These are phyloP conservation scores for Metschnikowia proteae DNA, from an alignment of 805 yeast species.

Conservation along the genomic window DNA sequence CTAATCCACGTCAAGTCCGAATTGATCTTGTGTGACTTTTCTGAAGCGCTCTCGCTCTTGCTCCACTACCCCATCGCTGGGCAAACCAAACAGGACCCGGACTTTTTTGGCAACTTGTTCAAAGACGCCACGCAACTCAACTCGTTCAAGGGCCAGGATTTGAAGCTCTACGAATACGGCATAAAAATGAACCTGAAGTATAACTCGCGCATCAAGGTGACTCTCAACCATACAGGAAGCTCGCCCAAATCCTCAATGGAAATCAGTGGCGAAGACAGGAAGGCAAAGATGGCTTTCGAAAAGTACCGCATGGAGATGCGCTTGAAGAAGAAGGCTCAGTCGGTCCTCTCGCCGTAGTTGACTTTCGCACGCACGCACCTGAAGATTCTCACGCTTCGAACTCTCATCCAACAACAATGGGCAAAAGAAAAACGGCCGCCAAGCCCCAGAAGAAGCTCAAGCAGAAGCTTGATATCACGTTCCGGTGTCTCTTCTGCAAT, in stretches of 20 bases:
- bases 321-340: slow-evolving; percentile 40
- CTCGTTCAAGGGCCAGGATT: slow-evolving; percentile 32
- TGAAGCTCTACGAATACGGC: slow-evolving; percentile 40
- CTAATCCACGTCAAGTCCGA: slow-evolving; percentile 43
- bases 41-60: slow-evolving; percentile 46
- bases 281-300: slow-evolving; percentile 41
- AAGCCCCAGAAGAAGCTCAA: slow-evolving; percentile 77
- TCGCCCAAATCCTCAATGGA: slow-evolving; percentile 21
- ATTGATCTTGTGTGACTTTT: slow-evolving; percentile 46
- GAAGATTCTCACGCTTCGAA: neutral
- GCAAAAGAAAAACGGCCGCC: slow-evolving; percentile 73
- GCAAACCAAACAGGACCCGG: slow-evolving; percentile 11
- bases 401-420: slow-evolving; percentile 37
- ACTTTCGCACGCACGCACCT: neutral
- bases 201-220: slow-evolving; percentile 36
- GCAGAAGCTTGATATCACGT: slow-evolving; percentile 73
- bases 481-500: slow-evolving; percentile 91
- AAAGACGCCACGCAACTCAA: slow-evolving; percentile 34
- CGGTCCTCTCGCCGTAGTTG: neutral
- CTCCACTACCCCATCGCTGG: slow-evolving; percentile 46
- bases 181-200: slow-evolving; percentile 36
- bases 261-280: slow-evolving; percentile 19
- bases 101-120: slow-evolving; percentile 27
- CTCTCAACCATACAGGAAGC: slow-evolving; percentile 7
- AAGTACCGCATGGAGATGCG: slow-evolving; percentile 45